These are phyloP conservation scores for Aspergillus intermedius DNA, from an alignment of 2,329 filamentous ascomycete genomes.

Conservation along the genomic window DNA sequence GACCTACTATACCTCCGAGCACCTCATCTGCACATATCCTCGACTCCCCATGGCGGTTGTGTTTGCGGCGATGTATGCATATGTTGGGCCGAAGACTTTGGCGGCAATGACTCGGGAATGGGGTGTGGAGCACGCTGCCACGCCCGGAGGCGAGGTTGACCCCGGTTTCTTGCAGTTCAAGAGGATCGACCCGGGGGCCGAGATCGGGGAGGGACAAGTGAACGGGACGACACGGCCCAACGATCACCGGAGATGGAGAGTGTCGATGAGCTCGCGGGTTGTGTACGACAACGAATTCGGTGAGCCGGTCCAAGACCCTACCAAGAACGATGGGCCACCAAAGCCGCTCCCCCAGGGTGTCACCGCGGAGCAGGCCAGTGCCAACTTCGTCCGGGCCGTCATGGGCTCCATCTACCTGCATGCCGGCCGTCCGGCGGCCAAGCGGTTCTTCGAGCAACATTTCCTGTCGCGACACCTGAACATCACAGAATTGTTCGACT, in stretches of 20 bases:
- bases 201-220: slow-evolving; percentile 33
- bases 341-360: slow-evolving; percentile 30
- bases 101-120: slow-evolving; percentile 71
- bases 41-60: slow-evolving; percentile 84
- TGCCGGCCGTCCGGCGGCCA: slow-evolving; percentile 68
- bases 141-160: slow-evolving; percentile 85
- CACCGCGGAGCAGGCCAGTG: slow-evolving; percentile 55
- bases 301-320: slow-evolving; percentile 42
- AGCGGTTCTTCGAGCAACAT: slow-evolving; percentile 76
- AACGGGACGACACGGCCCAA: slow-evolving; percentile 38
- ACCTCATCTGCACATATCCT: slow-evolving; percentile 80
- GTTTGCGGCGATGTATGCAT: slow-evolving; percentile 79
- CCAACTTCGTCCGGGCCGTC: slow-evolving; percentile 74
- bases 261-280: slow-evolving; percentile 68
- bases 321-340: neutral
- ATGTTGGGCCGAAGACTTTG: slow-evolving; percentile 68
- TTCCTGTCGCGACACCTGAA: slow-evolving; percentile 74
- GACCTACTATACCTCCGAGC: slow-evolving; percentile 82
- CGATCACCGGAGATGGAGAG: slow-evolving; percentile 55
- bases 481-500: slow-evolving; percentile 71
- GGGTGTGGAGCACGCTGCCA: slow-evolving; percentile 84
- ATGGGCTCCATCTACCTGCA: slow-evolving; percentile 82
- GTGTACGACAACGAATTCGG: slow-evolving; percentile 83
- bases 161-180: slow-evolving; percentile 80
- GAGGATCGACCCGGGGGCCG: slow-evolving; percentile 40